phyloP scores from a whole-genome alignment of 2,329 filamentous ascomycete species.

The Claviceps sp. region DNA sequence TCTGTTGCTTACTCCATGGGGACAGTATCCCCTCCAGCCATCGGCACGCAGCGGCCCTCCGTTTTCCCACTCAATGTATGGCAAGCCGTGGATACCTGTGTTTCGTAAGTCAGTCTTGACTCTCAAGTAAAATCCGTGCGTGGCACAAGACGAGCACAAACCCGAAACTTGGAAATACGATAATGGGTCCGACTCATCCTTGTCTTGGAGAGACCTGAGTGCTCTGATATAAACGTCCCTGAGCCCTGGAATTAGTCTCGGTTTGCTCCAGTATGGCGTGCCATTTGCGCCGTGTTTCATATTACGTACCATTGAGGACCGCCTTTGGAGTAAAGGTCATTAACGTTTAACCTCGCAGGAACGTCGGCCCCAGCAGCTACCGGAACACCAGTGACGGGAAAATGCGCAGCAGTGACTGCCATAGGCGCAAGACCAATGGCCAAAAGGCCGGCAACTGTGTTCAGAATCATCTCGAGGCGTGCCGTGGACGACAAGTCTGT shows the following conservation, averaged over 20 bases:
- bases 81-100: constrained; percentile 27
- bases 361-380: constrained; percentile 25
- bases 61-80: constrained; percentile 28
- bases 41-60: constrained; percentile 18
- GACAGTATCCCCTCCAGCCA: constrained; percentile 30
- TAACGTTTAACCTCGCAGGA: constrained; percentile 34
- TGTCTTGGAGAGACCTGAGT: constrained; percentile 28
- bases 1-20: constrained; percentile 27
- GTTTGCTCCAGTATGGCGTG: not conserved
- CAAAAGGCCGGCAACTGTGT: constrained; percentile 12
- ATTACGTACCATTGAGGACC: constrained; percentile 30
- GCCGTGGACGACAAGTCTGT: not conserved
- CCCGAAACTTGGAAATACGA: constrained; percentile 40
- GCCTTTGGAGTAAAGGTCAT: constrained; percentile 26
- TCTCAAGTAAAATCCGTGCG: not conserved
- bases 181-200: constrained; percentile 24
- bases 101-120: constrained; percentile 1
- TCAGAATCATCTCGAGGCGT: constrained; percentile 9
- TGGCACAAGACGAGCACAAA: constrained; percentile 11
- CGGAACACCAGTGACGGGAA: constrained; percentile 24
- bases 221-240: constrained; percentile 39
- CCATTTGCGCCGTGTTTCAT: not conserved
- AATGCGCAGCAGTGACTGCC: constrained; percentile 13
- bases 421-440: constrained; percentile 13
- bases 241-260: not conserved